Conservation (phyloP, 2,329 filamentous ascomycete species). For the Diaporthe sp. region DNA sequence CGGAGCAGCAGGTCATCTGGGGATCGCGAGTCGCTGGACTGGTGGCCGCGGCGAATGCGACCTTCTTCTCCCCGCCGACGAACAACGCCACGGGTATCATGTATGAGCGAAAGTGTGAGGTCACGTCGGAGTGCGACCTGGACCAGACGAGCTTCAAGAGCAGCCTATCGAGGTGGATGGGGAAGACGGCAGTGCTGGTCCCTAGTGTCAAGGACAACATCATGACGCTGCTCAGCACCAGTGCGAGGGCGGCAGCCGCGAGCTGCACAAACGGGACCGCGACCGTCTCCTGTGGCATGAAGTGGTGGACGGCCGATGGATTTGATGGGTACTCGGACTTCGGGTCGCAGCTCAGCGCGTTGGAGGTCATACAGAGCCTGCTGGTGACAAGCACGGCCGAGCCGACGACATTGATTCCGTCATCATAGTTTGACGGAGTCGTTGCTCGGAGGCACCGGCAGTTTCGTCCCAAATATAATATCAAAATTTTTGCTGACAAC, state of each 20-base stretch:
- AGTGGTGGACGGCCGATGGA: constrained; percentile 63
- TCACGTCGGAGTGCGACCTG: constrained; percentile 63
- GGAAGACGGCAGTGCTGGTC: constrained; percentile 53
- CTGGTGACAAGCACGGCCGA: constrained; percentile 43
- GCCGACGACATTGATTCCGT: constrained; percentile 33
- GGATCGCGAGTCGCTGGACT: constrained; percentile 64
- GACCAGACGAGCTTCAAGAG: constrained; percentile 72
- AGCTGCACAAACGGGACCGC: constrained; percentile 62
- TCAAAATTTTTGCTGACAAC: not conserved
- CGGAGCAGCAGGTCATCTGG: constrained; percentile 56
- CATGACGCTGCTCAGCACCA: constrained; percentile 53
- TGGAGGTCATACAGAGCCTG: constrained; percentile 52
- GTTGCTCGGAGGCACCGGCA: not conserved
- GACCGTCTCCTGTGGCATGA: constrained; percentile 68
- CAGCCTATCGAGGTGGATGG: constrained; percentile 67
- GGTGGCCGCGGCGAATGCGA: constrained; percentile 57
- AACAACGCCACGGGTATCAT: constrained; percentile 56
- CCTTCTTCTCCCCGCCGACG: constrained; percentile 61
- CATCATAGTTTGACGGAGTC: constrained; percentile 6
- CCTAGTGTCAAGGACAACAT: constrained; percentile 53
- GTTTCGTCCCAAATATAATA: not conserved
- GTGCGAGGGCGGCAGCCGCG: constrained; percentile 55
- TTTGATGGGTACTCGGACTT: constrained; percentile 54
- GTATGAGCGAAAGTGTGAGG: constrained; percentile 68
- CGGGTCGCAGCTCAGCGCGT: constrained; percentile 52